A percentile compares a stretch with the other conserved stretches of the same genome.
phyloP scores from a whole-genome alignment of 2,329 filamentous ascomycete genomes.

The Dactylellina leptospora region DNA sequence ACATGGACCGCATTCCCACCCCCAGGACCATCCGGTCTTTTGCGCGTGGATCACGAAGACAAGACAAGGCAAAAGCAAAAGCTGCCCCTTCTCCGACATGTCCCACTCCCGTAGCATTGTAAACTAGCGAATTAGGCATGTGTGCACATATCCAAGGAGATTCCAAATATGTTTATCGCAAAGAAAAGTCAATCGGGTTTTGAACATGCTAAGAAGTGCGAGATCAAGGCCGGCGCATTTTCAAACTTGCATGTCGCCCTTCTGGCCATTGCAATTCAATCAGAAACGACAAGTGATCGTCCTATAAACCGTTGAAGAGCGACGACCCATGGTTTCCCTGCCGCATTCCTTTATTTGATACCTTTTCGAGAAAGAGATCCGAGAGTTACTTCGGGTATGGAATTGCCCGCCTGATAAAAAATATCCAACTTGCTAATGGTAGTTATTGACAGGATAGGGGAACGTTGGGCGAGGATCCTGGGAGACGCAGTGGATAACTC shows the following conservation, averaged over 20 bases:
- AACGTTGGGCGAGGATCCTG: conserved; percentile 44
- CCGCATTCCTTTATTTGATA: conserved; percentile 53
- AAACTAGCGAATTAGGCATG: conserved; percentile 52
- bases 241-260: background rate
- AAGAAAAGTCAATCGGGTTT: conserved; percentile 40
- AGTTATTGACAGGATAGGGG: conserved; percentile 49
- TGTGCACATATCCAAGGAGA: conserved; percentile 40
- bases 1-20: conserved; percentile 40
- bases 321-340: conserved; percentile 50
- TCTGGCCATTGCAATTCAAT: conserved; percentile 32
- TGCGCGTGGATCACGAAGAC: conserved; percentile 42
- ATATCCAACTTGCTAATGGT: conserved; percentile 34
- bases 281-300: conserved; percentile 41
- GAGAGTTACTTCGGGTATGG: conserved; percentile 49
- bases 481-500: conserved; percentile 42
- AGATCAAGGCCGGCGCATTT: conserved; percentile 23
- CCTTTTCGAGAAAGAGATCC: conserved; percentile 53
- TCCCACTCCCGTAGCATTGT: conserved; percentile 49
- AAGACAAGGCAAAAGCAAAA: conserved; percentile 39
- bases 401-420: conserved; percentile 38
- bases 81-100: conserved; percentile 34
- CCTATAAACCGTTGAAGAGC: conserved; percentile 42
- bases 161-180: conserved; percentile 51
- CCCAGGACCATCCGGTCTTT: conserved; percentile 53
- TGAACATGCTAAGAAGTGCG: conserved; percentile 8